Conservation (phyloP, 1,284 basidiomycete species). For the Peniophora sp. region DNA sequence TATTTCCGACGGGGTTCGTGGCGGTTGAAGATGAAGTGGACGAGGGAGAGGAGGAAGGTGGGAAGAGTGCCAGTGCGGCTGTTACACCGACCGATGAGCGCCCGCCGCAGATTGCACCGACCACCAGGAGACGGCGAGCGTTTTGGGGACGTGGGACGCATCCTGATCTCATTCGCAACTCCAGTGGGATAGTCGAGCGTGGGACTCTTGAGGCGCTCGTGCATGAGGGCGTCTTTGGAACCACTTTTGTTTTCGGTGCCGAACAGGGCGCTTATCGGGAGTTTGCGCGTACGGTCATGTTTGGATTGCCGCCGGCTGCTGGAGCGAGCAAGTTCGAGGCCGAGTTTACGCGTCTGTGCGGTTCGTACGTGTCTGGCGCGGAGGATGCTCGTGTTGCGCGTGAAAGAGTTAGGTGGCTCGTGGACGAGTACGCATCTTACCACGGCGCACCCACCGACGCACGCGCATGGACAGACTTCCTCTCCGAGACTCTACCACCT, state of each 20-base stretch:
- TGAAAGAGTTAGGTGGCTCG: slow-evolving; percentile 52
- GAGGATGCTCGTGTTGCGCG: slow-evolving; percentile 33
- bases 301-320: slow-evolving; percentile 50
- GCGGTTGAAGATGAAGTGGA: slow-evolving; percentile 40
- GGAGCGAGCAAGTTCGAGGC: slow-evolving; percentile 51
- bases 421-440: slow-evolving; percentile 52
- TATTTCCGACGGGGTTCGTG: slow-evolving; percentile 62
- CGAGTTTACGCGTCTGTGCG: slow-evolving; percentile 61
- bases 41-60: slow-evolving; percentile 19
- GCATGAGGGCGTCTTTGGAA: slow-evolving; percentile 76
- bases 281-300: slow-evolving; percentile 51
- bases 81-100: too few relatives aligned
- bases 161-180: slow-evolving; percentile 50
- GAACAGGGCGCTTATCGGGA: slow-evolving; percentile 44
- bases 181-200: slow-evolving; percentile 39
- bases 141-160: slow-evolving; percentile 75
- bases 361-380: slow-evolving; percentile 54
- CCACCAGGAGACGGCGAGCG: slow-evolving; percentile 48
- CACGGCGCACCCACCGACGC: slow-evolving; percentile 44
- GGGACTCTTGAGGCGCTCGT: slow-evolving; percentile 71
- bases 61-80: slow-evolving; percentile 7
- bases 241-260: slow-evolving; percentile 40
- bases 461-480: slow-evolving; percentile 53
- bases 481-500: slow-evolving; percentile 46
- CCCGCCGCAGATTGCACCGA: neutral